A percentile compares a stretch with the other conserved stretches of the same genome.
These are phyloP conservation scores for Gaultheria prostrata DNA, from an alignment of 148 eudicot genomes.

Conservation along the genomic window DNA sequence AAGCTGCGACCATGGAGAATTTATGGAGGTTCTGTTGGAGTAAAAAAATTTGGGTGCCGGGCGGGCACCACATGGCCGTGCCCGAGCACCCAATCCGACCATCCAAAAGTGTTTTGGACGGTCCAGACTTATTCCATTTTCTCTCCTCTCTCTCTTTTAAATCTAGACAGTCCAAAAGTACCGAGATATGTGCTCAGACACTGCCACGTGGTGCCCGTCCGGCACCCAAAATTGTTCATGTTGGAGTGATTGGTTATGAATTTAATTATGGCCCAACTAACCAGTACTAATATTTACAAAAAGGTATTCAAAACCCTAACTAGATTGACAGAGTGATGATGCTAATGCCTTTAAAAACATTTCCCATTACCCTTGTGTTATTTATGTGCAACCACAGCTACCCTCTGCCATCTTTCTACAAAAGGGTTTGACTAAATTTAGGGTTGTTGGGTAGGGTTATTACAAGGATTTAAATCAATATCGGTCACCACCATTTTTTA, in stretches of 20 bases:
- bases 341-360: neutral
- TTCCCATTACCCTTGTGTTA: neutral
- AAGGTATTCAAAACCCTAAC: neutral
- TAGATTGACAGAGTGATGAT: neutral
- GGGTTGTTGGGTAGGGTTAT: neutral
- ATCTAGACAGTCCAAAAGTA: too few species aligned
- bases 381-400: neutral
- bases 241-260: neutral
- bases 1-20: neutral
- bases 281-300: neutral
- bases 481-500: neutral
- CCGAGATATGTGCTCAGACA: too few species aligned
- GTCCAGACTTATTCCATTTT: too few species aligned
- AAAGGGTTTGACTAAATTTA: neutral
- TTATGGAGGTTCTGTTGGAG: neutral
- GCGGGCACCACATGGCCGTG: too few species aligned
- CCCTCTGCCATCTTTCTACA: slow-evolving; percentile 6
- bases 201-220: too few species aligned
- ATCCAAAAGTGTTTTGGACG: too few species aligned
- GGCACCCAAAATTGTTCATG: too few species aligned
- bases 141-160: too few species aligned
- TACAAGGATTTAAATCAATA: neutral
- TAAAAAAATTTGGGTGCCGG: too few species aligned
- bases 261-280: neutral
- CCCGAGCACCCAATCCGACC: too few species aligned